Conservation (phyloP, 371 early-diverging fungal species). For the Encephalitozoon romaleae region DNA sequence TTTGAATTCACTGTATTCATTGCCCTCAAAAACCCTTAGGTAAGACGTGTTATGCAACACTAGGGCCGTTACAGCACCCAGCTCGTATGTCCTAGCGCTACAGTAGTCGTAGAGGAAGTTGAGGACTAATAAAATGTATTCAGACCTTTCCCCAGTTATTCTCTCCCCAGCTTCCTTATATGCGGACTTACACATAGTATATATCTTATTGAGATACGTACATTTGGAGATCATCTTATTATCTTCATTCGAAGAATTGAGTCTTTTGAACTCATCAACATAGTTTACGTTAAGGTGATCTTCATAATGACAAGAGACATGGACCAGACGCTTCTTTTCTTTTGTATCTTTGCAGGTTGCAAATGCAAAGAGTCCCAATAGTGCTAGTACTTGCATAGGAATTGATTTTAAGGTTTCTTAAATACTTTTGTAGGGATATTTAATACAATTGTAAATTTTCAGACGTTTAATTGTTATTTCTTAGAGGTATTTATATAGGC, state of each 20-base stretch:
- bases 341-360: background rate
- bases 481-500: background rate
- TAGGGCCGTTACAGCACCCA: background rate
- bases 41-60: background rate
- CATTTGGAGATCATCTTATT: background rate
- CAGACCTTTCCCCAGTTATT: background rate
- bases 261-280: background rate
- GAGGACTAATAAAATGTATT: background rate
- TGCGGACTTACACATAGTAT: background rate
- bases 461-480: background rate
- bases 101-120: background rate
- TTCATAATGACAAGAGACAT: background rate
- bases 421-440: background rate
- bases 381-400: background rate
- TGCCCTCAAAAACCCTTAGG: background rate
- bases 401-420: background rate
- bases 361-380: background rate
- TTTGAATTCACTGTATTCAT: background rate
- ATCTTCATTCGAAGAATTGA: background rate
- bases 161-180: background rate
- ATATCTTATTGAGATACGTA: background rate
- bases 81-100: background rate
- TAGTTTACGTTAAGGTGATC: background rate
- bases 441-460: background rate
- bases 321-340: too few species aligned